Evolutionary conservation across 305 asterid species (phyloP), one percentile per base, ranked within the genome.

Genomic region (Solanum hybrid): DNA sequence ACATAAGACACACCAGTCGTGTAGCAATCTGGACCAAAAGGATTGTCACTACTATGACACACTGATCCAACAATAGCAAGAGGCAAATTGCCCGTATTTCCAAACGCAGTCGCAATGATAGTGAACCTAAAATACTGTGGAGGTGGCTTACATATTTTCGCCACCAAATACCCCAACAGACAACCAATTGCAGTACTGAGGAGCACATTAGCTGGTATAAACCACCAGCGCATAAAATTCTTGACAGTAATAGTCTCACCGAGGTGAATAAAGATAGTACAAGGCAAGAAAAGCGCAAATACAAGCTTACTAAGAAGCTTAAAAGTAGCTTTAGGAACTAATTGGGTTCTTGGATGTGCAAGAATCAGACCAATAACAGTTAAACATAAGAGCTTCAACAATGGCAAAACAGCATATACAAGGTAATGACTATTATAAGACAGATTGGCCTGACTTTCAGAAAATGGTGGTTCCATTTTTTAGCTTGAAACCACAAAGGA

Each of bases 281-380:
- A 95, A 8, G 99, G 99, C 92, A 97, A 93, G 93, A 97, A 97
- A 51, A 97, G 84, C 31, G 94, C 98, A 69, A 97, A 97, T 20
- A 97, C 98, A 24, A 97, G 98, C 94, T 95, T 97, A 94, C 98
- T 93, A 1, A 97, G 97, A 29, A 96, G 98, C 95, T 94, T 97
- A 92, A 97, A 95, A 16, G 99, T 97, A 79, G 98, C 93, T 92
- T 88, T 96, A 1, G 99, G 99, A 37, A 97, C 94, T 10, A 97
- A 90, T 87, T 97, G 93, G 24, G 96, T 93, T 89, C 92, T 96
- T 3, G 99, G 99, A 86, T 94, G 95, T 56, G 95, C 96, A 76
- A 96, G 98, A 92, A 97, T 88, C 32, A 96, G 84, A 13, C 99
- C 99, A 72, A 97, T 91, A 16, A 93, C 93, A 6, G 98, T 93